Percentiles rank a stretch among this genome's conserved stretches.
phyloP scores from a whole-genome alignment of 306 rosid genomes.

The Dicorynia guianensis region DNA sequence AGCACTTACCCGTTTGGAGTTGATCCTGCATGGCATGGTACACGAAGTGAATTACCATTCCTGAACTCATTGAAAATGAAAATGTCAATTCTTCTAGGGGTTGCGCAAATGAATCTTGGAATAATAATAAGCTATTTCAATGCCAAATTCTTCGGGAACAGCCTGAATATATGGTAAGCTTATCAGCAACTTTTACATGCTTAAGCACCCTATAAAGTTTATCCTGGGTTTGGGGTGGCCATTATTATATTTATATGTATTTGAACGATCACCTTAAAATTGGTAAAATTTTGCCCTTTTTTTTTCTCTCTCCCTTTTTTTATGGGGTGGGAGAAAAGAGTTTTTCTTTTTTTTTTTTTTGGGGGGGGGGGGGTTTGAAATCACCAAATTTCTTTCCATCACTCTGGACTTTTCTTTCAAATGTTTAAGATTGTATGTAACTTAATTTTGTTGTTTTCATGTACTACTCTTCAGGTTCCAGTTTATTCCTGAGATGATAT shows the following conservation, averaged over 20 bases:
- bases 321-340: no score
- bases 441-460: background rate
- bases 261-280: background rate
- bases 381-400: background rate
- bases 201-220: slow-evolving; percentile 6
- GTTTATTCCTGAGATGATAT: slow-evolving; percentile 65
- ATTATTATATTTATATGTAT: background rate
- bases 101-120: slow-evolving; percentile 76
- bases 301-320: no score
- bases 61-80: slow-evolving; percentile 76
- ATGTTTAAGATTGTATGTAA: slow-evolving; percentile 24
- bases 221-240: background rate
- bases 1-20: slow-evolving; percentile 70
- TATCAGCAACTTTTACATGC: background rate
- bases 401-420: background rate
- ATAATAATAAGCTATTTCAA: slow-evolving; percentile 65
- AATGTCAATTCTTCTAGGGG: slow-evolving; percentile 72
- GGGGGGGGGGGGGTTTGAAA: no score
- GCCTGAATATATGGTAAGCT: slow-evolving; percentile 51
- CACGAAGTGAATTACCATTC: slow-evolving; percentile 71
- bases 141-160: slow-evolving; percentile 57
- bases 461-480: slow-evolving; percentile 59
- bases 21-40: slow-evolving; percentile 74
- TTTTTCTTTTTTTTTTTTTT: no score
- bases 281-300: background rate